Conservation (phyloP, 208 protist species). For the Leishmania gerbilli region DNA sequence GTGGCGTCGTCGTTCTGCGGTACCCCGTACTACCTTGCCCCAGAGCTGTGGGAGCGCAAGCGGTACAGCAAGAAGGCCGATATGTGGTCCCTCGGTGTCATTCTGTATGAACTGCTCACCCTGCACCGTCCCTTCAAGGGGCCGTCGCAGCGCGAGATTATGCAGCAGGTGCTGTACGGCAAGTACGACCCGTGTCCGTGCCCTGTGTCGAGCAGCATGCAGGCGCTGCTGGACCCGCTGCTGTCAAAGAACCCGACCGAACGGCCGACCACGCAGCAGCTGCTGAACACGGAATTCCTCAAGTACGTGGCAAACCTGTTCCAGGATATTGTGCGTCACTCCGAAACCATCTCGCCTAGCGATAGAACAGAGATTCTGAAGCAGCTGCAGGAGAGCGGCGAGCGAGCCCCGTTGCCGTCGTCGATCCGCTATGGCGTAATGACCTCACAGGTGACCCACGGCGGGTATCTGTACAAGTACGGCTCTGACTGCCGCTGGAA, state of each 20-base stretch:
- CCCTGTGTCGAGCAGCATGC: conserved; percentile 67
- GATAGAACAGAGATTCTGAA: conserved; percentile 73
- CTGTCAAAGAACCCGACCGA: conserved; percentile 64
- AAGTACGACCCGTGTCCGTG: conserved; percentile 83
- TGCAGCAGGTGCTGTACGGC: conserved; percentile 81
- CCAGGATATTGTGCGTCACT: conserved; percentile 86
- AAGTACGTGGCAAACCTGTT: conserved; percentile 92
- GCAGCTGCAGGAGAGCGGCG: conserved; percentile 57
- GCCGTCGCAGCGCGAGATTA: conserved; percentile 79
- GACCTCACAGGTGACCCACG: conserved; percentile 63
- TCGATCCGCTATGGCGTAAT: conserved; percentile 62
- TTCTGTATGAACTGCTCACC: conserved; percentile 88
- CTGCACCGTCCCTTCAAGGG: conserved; percentile 89
- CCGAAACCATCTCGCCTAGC: conserved; percentile 58
- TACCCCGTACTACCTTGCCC: conserved; percentile 94
- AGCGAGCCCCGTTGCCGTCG: conserved; percentile 44
- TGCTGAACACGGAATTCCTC: conserved; percentile 83
- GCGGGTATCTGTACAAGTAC: conserved; percentile 84
- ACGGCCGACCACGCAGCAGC: conserved; percentile 73
- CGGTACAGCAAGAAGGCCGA: conserved; percentile 95
- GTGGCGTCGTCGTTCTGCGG: conserved; percentile 86
- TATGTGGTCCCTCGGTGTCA: conserved; percentile 92
- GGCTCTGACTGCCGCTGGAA: conserved; percentile 88
- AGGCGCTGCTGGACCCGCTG: conserved; percentile 66
- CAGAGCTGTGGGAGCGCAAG: conserved; percentile 92